Conservation (phyloP, 441 rosid species). For the Adansonia madagascariensis region DNA sequence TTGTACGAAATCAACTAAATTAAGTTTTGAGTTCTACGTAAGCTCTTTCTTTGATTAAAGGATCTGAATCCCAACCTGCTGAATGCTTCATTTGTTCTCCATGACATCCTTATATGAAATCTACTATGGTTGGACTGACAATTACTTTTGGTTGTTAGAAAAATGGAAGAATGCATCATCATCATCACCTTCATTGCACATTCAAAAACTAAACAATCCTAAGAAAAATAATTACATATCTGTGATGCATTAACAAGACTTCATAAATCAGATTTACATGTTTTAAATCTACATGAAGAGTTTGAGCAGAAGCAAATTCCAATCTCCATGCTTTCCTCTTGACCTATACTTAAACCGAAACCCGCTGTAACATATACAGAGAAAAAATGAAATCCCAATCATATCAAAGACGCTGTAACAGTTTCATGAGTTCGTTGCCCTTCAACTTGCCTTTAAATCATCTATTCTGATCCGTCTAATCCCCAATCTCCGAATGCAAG, state of each 20-base stretch:
- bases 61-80: too few relatives aligned
- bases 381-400: not conserved
- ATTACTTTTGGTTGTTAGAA: not conserved
- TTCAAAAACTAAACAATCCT: not conserved
- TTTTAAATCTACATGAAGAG: constrained; percentile 7
- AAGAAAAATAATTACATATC: not conserved
- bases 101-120: not conserved
- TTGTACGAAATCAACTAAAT: too few relatives aligned
- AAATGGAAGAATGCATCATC: not conserved
- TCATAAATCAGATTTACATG: constrained; percentile 23
- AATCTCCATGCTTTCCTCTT: constrained; percentile 6
- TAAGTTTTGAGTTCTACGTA: not conserved
- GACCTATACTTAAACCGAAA: constrained; percentile 16
- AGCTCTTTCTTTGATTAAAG: not conserved
- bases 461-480: constrained; percentile 36
- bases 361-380: constrained; percentile 22
- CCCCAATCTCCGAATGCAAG: constrained; percentile 43
- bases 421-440: constrained; percentile 41
- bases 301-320: not conserved
- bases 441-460: constrained; percentile 39
- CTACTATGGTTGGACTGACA: not conserved
- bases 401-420: not conserved
- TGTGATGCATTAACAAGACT: not conserved
- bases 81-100: too few relatives aligned
- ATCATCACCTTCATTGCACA: constrained; percentile 4